A percentile compares a stretch with the other conserved stretches of the same genome.
Evolutionary conservation across 306 rosid species (phyloP).

Genomic region (Cucumis melo): DNA sequence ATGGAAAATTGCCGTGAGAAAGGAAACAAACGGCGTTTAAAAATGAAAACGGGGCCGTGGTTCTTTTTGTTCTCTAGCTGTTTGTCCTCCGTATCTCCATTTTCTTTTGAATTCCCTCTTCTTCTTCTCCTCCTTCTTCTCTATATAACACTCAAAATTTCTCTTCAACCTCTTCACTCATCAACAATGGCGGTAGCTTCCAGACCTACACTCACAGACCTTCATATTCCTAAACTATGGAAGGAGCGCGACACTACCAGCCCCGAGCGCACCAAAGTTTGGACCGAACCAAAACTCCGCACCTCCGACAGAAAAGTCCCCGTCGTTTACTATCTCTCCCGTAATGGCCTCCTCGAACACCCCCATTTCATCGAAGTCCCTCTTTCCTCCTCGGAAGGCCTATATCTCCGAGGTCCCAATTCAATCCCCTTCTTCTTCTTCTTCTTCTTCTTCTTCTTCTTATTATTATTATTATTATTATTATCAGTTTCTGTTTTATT

Average conservation of each 20-base stretch:
- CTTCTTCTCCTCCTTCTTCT: neutral
- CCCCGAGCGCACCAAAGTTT: constrained; percentile 65
- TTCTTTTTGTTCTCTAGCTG: constrained; percentile 61
- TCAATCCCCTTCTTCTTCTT: neutral
- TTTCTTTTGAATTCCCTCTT: neutral
- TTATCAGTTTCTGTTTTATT: neutral
- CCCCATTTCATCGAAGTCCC: constrained; percentile 97
- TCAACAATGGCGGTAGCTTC: constrained; percentile 47
- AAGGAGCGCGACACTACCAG: constrained; percentile 41
- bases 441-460: neutral
- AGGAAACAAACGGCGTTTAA: neutral
- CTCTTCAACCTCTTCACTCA: neutral
- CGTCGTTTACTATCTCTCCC: constrained; percentile 77
- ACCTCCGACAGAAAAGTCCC: constrained; percentile 38
- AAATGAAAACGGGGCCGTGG: constrained; percentile 29
- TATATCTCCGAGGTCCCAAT: constrained; percentile 58
- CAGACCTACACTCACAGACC: constrained; percentile 28
- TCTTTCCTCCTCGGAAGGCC: constrained; percentile 79
- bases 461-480: too few relatives aligned
- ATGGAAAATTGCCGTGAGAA: neutral
- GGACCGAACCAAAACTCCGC: constrained; percentile 57
- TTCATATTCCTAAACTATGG: constrained; percentile 58
- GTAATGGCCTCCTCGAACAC: constrained; percentile 87
- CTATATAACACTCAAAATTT: neutral
- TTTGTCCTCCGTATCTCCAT: constrained; percentile 72